These are phyloP conservation scores for Sesbania bispinosa DNA, from an alignment of 306 rosid genomes.

Conservation along the genomic window DNA sequence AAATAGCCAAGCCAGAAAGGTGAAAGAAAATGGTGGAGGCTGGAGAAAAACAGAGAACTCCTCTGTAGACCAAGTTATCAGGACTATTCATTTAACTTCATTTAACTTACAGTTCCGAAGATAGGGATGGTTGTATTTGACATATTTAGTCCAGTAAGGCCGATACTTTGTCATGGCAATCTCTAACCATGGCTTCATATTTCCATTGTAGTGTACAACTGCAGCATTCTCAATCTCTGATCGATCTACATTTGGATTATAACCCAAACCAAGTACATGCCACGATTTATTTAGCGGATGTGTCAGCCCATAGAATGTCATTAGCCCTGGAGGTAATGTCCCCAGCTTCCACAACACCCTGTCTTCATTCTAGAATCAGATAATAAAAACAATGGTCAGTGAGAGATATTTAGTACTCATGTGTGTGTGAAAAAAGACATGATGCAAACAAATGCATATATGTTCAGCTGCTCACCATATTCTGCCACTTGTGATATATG, in stretches of 20 bases:
- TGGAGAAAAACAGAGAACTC: slow-evolving; percentile 2
- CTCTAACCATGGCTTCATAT: slow-evolving; percentile 96
- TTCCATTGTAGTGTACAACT: slow-evolving; percentile 90
- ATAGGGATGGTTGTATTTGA: slow-evolving; percentile 72
- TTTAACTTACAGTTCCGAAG: slow-evolving; percentile 61
- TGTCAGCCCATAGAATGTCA: slow-evolving; percentile 87
- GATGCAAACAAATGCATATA: slow-evolving; percentile 16
- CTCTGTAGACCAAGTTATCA: background rate
- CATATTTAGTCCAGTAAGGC: slow-evolving; percentile 80
- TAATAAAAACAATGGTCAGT: slow-evolving; percentile 17
- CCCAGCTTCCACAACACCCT: slow-evolving; percentile 95
- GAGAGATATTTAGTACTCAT: background rate
- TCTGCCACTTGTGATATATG: slow-evolving; percentile 98
- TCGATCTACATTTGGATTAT: slow-evolving; percentile 76
- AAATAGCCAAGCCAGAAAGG: slow-evolving; percentile 27
- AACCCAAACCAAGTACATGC: slow-evolving; percentile 99
- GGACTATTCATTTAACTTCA: slow-evolving; percentile 43
- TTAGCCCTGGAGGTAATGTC: slow-evolving; percentile 90
- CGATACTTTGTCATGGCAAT: slow-evolving; percentile 86
- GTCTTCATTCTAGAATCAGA: slow-evolving; percentile 73
- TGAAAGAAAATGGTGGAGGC: slow-evolving; percentile 13
- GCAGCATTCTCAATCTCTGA: slow-evolving; percentile 71
- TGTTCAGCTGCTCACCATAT: slow-evolving; percentile 67
- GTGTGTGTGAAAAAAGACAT: background rate
- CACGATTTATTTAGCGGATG: slow-evolving; percentile 81